These are phyloP conservation scores for Cucumis hystrix DNA, from an alignment of 306 rosid species.

Conservation along the genomic window DNA sequence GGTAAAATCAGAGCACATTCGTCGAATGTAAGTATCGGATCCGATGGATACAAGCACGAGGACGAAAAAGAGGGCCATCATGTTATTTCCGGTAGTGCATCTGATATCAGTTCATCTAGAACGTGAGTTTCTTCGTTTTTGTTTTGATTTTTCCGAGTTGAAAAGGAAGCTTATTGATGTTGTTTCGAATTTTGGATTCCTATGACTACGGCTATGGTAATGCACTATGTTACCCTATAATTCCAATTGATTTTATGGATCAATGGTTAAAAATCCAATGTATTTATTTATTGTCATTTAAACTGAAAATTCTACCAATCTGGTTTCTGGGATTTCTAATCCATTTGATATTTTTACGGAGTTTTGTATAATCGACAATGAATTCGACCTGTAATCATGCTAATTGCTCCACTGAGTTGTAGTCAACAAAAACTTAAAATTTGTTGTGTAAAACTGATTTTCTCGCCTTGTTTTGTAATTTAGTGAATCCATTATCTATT, in stretches of 20 bases:
- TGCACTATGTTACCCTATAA: not conserved
- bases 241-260: not conserved
- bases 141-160: not conserved
- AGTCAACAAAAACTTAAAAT: not conserved
- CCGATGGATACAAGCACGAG: conserved; percentile 50
- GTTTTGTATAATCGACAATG: not conserved
- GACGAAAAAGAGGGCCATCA: conserved; percentile 30
- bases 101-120: conserved; percentile 31
- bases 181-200: not conserved
- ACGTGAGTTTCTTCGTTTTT: conserved; percentile 36
- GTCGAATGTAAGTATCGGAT: conserved; percentile 58
- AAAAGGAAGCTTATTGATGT: not conserved
- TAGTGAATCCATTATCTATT: not conserved
- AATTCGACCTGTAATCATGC: not conserved
- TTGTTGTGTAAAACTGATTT: not conserved
- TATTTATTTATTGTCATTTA: not conserved
- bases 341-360: not conserved
- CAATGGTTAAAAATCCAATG: not conserved
- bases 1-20: conserved; percentile 46
- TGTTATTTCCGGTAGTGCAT: conserved; percentile 21
- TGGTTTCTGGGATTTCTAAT: not conserved
- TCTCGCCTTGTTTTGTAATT: not conserved
- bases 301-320: not conserved
- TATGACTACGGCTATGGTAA: not conserved
- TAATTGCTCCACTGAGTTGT: not conserved